Evolutionary conservation across 164 flowering plant species (phyloP).

Genomic region (Aristolochia californica): DNA sequence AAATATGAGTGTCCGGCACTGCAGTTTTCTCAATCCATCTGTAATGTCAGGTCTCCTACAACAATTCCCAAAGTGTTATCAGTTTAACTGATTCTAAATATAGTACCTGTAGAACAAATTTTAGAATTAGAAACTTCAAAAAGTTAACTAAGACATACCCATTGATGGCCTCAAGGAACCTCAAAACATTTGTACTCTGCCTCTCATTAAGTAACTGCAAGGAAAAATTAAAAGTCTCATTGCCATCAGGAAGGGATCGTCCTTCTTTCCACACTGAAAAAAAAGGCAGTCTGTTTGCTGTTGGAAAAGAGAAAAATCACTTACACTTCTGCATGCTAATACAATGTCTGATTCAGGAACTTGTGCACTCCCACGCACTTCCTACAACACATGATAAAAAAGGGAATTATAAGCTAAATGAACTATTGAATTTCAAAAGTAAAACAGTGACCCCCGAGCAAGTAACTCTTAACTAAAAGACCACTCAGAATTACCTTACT

Average conservation of each 20-base stretch:
- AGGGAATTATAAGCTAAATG: no score
- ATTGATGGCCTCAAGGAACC: conserved; percentile 75
- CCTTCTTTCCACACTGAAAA: not conserved
- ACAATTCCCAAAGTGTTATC: not conserved
- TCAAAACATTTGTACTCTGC: conserved; percentile 61
- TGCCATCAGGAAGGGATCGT: conserved; percentile 8
- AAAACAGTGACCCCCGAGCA: no score
- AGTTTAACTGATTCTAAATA: not conserved
- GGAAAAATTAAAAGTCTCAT: conserved; percentile 1
- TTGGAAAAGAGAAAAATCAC: conserved; percentile 15
- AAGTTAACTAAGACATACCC: conserved; percentile 44
- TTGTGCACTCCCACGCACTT: conserved; percentile 55
- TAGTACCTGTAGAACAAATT: not conserved
- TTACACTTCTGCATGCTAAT: conserved; percentile 76
- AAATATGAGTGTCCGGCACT: conserved; percentile 79
- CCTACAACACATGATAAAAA: conserved; percentile 36
- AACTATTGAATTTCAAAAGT: no score
- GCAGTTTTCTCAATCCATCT: conserved; percentile 63
- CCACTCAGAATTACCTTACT: conserved; percentile 89
- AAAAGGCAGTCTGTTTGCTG: no score
- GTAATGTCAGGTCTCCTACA: conserved; percentile 77
- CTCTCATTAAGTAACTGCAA: conserved; percentile 71
- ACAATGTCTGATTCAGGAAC: conserved; percentile 74
- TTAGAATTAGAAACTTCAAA: not conserved
- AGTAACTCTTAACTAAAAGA: no score